Conservation (phyloP, 495 filamentous ascomycete species). For the Trichoderma erinaceum region DNA sequence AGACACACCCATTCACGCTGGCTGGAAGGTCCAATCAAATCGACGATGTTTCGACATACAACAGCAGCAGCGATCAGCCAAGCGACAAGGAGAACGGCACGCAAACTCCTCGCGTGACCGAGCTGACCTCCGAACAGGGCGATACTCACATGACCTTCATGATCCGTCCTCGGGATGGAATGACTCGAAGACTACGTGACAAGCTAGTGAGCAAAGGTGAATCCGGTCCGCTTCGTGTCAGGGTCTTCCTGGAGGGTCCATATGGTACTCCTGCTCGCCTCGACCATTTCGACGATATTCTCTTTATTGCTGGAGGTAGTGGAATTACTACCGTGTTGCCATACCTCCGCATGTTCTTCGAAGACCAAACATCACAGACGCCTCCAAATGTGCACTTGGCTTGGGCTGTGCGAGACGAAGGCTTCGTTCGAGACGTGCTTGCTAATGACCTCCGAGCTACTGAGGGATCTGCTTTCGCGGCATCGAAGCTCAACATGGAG, state of each 20-base stretch:
- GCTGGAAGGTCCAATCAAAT: slow-evolving; percentile 2
- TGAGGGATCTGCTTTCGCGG: neutral
- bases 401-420: neutral
- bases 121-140: neutral
- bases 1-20: slow-evolving; percentile 3
- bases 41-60: neutral
- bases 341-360: slow-evolving; percentile 11
- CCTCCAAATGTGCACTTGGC: neutral
- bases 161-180: slow-evolving; percentile 8
- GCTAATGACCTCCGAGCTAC: neutral
- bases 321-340: slow-evolving; percentile 3
- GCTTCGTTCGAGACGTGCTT: slow-evolving; percentile 2
- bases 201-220: neutral
- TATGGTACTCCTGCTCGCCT: slow-evolving; percentile 8
- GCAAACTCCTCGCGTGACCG: slow-evolving; percentile 3
- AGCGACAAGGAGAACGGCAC: slow-evolving; percentile 1
- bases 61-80: slow-evolving; percentile 1
- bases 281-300: slow-evolving; percentile 4
- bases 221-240: neutral
- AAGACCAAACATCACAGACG: neutral
- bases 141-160: slow-evolving; percentile 1
- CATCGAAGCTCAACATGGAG: slow-evolving; percentile 3
- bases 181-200: slow-evolving; percentile 5
- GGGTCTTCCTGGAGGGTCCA: neutral
- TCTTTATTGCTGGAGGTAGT: slow-evolving; percentile 5